Conservation (phyloP, 805 yeast genomes). For the Candida sphagnicola region DNA sequence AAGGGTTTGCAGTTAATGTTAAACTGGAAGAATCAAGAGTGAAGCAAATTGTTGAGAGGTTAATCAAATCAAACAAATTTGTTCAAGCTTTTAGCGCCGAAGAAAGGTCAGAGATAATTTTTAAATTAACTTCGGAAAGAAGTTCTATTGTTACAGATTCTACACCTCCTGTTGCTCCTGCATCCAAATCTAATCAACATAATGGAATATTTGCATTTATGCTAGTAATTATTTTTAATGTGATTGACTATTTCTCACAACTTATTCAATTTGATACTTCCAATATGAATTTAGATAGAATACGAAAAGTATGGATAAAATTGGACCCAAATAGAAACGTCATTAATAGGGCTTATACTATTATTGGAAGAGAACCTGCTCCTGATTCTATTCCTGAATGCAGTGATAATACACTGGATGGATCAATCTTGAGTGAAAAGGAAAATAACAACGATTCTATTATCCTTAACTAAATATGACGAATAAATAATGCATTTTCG, state of each 20-base stretch:
- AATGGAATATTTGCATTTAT: conserved; percentile 17
- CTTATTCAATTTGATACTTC: conserved; percentile 36
- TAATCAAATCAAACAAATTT: conserved; percentile 29
- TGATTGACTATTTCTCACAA: conserved; percentile 27
- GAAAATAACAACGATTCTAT: too few relatives aligned
- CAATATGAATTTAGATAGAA: conserved; percentile 41
- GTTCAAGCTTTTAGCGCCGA: conserved; percentile 25
- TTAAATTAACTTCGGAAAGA: conserved; percentile 24
- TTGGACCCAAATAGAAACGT: conserved; percentile 38
- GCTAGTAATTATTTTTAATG: conserved; percentile 30
- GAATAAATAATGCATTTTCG: too few relatives aligned
- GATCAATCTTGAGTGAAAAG: too few relatives aligned
- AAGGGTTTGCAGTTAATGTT: conserved; percentile 23
- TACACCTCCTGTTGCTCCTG: background rate
- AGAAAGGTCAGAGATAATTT: conserved; percentile 24
- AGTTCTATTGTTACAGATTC: conserved; percentile 5
- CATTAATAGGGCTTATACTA: conserved; percentile 33
- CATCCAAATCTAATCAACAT: background rate
- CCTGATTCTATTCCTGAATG: too few relatives aligned
- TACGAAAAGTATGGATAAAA: conserved; percentile 33
- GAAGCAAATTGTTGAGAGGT: conserved; percentile 17
- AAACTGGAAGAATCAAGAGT: conserved; percentile 24
- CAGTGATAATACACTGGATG: too few relatives aligned
- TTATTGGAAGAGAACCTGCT: conserved; percentile 21
- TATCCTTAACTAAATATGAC: too few relatives aligned